Evolutionary conservation across 768 basidiomycete species (phyloP).

Genomic region (Tricholoma sp.): DNA sequence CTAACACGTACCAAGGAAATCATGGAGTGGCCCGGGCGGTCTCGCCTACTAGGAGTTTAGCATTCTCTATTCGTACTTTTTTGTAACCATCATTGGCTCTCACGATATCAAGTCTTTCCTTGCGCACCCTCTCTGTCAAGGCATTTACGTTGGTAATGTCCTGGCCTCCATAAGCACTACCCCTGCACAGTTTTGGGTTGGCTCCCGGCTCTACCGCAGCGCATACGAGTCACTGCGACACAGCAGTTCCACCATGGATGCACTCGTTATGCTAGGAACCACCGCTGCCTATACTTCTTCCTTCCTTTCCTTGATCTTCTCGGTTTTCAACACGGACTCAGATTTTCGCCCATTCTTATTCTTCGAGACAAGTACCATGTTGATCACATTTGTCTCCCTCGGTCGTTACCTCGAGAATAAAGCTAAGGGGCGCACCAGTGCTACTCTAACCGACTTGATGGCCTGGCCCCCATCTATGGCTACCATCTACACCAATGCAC

Average conservation of each 20-base stretch:
- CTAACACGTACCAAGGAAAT: conserved; percentile 89
- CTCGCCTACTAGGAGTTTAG: conserved; percentile 65
- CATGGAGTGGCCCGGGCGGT: conserved; percentile 83
- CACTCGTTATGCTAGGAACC: conserved; percentile 92
- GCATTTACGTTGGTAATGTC: conserved; percentile 79
- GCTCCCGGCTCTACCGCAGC: conserved; percentile 78
- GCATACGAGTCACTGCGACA: conserved; percentile 92
- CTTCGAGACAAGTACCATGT: conserved; percentile 99
- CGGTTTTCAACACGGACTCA: conserved; percentile 58
- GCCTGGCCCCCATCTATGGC: conserved; percentile 93
- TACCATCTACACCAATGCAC: conserved; percentile 87
- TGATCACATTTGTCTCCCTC: conserved; percentile 94
- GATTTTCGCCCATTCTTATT: conserved; percentile 82
- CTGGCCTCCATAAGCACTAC: conserved; percentile 75
- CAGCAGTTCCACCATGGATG: conserved; percentile 93
- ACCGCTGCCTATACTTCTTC: conserved; percentile 94
- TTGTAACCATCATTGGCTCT: conserved; percentile 81
- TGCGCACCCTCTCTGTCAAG: conserved; percentile 47
- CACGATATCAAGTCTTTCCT: conserved; percentile 54
- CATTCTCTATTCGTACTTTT: conserved; percentile 90
- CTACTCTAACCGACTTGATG: conserved; percentile 95
- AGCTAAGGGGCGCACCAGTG: conserved; percentile 95
- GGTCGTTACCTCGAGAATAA: conserved; percentile 95
- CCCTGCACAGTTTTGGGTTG: conserved; percentile 92
- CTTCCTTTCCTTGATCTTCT: conserved; percentile 58